Evolutionary conservation across 257 asterid genomes (phyloP).

Genomic region (Marsdenia floribunda): DNA sequence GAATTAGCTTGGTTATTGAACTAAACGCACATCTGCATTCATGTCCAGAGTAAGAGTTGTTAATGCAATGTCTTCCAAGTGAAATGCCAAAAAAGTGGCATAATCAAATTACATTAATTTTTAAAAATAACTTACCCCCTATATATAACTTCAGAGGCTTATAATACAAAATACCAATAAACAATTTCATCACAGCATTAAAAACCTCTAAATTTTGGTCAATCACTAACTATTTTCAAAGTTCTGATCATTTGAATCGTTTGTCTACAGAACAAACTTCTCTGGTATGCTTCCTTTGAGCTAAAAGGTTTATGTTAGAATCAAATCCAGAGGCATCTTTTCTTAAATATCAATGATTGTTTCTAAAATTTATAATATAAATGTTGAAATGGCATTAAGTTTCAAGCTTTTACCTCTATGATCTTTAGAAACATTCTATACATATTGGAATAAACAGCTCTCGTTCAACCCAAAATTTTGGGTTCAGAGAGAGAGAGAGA

Average conservation of each 20-base stretch:
- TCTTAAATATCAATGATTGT: not conserved
- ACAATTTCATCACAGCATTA: not conserved
- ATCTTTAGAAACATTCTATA: not conserved
- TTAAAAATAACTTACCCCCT: not conserved
- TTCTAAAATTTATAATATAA: not conserved
- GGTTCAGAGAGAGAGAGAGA: not conserved
- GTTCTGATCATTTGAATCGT: not conserved
- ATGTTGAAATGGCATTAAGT: not conserved
- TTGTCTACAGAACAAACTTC: not conserved
- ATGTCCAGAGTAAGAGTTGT: not conserved
- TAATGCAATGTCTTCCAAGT: not conserved
- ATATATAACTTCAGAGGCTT: not conserved
- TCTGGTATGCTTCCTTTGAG: not conserved
- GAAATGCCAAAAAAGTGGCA: not conserved
- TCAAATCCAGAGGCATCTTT: not conserved
- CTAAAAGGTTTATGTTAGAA: not conserved
- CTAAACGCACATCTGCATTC: slow-evolving; percentile 75
- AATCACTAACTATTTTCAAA: not conserved
- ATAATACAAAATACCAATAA: not conserved
- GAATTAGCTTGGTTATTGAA: slow-evolving; percentile 69
- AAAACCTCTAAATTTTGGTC: not conserved
- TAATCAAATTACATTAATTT: not conserved
- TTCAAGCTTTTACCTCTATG: not conserved
- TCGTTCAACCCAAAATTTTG: not conserved
- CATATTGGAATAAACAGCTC: not conserved